phyloP scores from a whole-genome alignment of 2,329 filamentous ascomycete species.

The Fusarium chlamydosporum region DNA sequence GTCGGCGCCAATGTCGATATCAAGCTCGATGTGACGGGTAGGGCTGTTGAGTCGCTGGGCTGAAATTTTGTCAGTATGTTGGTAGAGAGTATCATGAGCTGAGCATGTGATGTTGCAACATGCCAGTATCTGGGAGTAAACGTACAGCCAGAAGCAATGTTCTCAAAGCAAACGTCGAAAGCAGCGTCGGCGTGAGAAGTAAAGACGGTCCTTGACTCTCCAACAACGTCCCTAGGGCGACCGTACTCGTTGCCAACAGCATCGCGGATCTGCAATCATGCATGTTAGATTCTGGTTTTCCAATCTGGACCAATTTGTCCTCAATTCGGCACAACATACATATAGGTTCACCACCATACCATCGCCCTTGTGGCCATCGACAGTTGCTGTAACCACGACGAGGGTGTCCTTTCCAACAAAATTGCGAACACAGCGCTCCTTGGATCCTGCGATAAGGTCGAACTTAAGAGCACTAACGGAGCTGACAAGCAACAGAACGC shows the following conservation, averaged over 20 bases:
- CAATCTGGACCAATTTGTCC: conserved; percentile 9
- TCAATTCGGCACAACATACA: conserved; percentile 66
- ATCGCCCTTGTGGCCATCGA: conserved; percentile 89
- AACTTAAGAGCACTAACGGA: conserved; percentile 85
- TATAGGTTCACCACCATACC: conserved; percentile 95
- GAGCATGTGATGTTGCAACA: conserved; percentile 25
- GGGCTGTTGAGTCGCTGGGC: conserved; percentile 55
- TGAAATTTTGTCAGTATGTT: conserved; percentile 35
- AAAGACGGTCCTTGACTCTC: conserved; percentile 93
- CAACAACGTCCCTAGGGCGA: conserved; percentile 88
- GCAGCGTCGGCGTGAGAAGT: conserved; percentile 91
- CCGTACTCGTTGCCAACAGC: conserved; percentile 97
- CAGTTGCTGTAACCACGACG: conserved; percentile 92
- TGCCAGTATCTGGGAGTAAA: conserved; percentile 42
- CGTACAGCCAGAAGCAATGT: conserved; percentile 79
- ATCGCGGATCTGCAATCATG: conserved; percentile 82
- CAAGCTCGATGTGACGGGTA: conserved; percentile 85
- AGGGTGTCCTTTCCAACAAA: conserved; percentile 93
- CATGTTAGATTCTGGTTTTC: conserved; percentile 24
- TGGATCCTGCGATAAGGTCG: conserved; percentile 81
- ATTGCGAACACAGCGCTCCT: conserved; percentile 94
- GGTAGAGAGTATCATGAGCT: neutral
- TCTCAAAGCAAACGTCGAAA: conserved; percentile 98
- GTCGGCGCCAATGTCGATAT: conserved; percentile 96
- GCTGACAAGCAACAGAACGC: conserved; percentile 68